phyloP scores from a whole-genome alignment of 441 rosid genomes.

The Breynia disticha region DNA sequence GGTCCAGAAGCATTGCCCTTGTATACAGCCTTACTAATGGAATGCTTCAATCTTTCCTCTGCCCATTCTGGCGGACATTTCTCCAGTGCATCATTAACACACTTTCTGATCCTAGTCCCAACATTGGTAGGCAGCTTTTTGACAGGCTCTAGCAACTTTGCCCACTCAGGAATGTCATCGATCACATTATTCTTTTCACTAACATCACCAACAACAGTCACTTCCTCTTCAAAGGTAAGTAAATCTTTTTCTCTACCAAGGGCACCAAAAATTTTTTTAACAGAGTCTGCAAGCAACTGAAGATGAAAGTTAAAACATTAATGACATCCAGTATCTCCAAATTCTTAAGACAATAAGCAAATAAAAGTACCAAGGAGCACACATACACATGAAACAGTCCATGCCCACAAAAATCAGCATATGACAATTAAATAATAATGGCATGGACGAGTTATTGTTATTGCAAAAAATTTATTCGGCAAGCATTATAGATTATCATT shows the following conservation, averaged over 20 bases:
- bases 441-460: no score
- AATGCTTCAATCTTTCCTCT: conserved; percentile 67
- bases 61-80: conserved; percentile 98
- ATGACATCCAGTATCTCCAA: neutral
- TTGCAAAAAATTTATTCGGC: no score
- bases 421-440: no score
- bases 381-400: no score
- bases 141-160: conserved; percentile 75
- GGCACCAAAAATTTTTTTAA: conserved; percentile 57
- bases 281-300: conserved; percentile 99
- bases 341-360: neutral
- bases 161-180: conserved; percentile 88
- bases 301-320: conserved; percentile 33
- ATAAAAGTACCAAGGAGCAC: neutral
- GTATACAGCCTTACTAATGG: conserved; percentile 93
- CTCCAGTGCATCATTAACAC: conserved; percentile 77
- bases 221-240: conserved; percentile 64
- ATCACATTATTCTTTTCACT: conserved; percentile 35
- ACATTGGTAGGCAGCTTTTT: conserved; percentile 98
- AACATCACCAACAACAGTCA: conserved; percentile 39
- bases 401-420: no score
- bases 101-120: conserved; percentile 94
- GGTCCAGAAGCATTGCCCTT: conserved; percentile 99
- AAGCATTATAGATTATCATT: neutral
- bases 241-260: conserved; percentile 47